Conservation (phyloP, 2,329 filamentous ascomycete species). For the Ilyonectria destructans region DNA sequence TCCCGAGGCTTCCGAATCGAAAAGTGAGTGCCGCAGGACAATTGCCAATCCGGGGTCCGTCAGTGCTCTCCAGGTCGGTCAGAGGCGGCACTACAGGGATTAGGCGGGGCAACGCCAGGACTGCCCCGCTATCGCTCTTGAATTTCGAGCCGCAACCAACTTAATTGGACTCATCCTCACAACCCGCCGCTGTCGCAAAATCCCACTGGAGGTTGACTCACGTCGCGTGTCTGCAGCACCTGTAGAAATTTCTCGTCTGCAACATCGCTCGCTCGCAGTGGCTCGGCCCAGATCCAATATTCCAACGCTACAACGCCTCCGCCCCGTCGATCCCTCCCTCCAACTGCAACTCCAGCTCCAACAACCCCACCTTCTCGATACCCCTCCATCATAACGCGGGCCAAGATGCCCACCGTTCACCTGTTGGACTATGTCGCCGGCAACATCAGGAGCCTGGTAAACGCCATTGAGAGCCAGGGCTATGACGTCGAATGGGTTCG, state of each 20-base stretch:
- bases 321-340: neutral
- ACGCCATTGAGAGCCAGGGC: constrained; percentile 96
- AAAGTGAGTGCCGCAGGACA: neutral
- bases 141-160: constrained; percentile 33
- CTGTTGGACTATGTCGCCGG: constrained; percentile 93
- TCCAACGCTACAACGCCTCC: neutral
- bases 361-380: constrained; percentile 25
- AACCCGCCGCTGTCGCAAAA: constrained; percentile 36
- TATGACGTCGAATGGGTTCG: constrained; percentile 95
- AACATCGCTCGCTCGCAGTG: neutral
- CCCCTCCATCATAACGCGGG: constrained; percentile 34
- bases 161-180: constrained; percentile 37
- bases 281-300: neutral
- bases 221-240: constrained; percentile 8
- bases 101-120: constrained; percentile 46
- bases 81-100: constrained; percentile 50
- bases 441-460: constrained; percentile 95
- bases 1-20: constrained; percentile 21
- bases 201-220: constrained; percentile 38
- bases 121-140: constrained; percentile 47
- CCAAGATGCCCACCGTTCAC: constrained; percentile 82
- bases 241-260: constrained; percentile 4
- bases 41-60: constrained; percentile 17
- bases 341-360: constrained; percentile 13
- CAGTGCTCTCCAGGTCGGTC: constrained; percentile 45